phyloP scores from a whole-genome alignment of 73 alveolate species.

The Tetrahymena elliotti region DNA sequence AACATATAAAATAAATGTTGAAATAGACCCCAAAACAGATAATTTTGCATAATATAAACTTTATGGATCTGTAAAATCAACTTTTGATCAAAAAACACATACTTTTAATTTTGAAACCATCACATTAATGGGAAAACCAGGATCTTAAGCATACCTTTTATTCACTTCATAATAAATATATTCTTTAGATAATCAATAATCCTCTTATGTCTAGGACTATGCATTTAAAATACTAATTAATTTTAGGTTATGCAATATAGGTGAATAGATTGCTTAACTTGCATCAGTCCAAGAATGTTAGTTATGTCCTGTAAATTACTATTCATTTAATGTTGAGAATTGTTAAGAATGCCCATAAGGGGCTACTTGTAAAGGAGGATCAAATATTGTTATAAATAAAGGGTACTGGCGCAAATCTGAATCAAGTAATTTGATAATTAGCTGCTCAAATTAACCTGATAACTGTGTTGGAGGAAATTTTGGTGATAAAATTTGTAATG shows the following conservation, averaged over 20 bases:
- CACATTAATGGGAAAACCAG: not conserved
- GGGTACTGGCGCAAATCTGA: constrained; percentile 50
- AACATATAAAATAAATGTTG: not conserved
- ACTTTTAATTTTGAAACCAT: not conserved
- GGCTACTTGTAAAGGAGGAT: constrained; percentile 41
- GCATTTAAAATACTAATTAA: not conserved
- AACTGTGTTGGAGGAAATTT: constrained; percentile 24
- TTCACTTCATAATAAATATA: not conserved
- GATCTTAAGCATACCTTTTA: not conserved
- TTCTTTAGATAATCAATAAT: not conserved
- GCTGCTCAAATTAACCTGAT: not conserved
- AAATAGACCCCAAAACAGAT: not conserved
- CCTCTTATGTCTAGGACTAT: not conserved
- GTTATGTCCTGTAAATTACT: constrained; percentile 2
- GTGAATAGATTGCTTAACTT: not conserved
- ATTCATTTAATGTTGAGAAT: not conserved
- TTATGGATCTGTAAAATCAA: not conserved
- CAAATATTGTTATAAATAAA: not conserved
- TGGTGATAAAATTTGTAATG: constrained; percentile 13
- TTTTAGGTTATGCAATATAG: not conserved
- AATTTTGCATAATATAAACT: not conserved
- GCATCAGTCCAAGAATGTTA: not conserved
- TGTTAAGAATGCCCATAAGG: constrained; percentile 26
- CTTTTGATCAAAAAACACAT: not conserved
- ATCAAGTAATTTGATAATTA: constrained; percentile 10